Percentiles rank a stretch among this genome's conserved stretches.
These are phyloP conservation scores for Proliferodiscus dingleyae DNA, from an alignment of 2,329 filamentous ascomycete species.

Conservation along the genomic window DNA sequence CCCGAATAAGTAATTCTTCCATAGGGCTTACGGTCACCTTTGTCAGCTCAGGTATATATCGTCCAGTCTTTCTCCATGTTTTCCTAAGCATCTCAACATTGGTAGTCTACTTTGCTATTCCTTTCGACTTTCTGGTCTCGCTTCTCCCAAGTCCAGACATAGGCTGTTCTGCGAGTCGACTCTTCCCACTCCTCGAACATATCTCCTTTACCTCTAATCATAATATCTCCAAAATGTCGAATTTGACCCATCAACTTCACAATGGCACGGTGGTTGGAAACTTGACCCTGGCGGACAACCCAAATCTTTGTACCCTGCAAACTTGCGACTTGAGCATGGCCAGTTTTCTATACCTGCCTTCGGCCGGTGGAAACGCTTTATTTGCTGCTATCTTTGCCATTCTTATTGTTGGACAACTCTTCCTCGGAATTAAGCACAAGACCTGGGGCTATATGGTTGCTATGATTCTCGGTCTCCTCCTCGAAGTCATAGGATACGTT, in stretches of 20 bases:
- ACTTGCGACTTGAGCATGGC: constrained; percentile 47
- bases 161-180: too few relatives aligned
- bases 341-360: constrained; percentile 53
- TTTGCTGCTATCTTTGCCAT: constrained; percentile 47
- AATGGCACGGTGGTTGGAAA: constrained; percentile 18
- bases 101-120: too few relatives aligned
- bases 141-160: too few relatives aligned
- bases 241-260: constrained; percentile 13
- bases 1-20: too few relatives aligned
- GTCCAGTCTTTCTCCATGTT: too few relatives aligned
- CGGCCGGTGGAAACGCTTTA: constrained; percentile 50
- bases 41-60: too few relatives aligned
- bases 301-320: constrained; percentile 24
- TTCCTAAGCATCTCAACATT: too few relatives aligned
- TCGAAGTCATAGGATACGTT: constrained; percentile 49
- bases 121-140: too few relatives aligned
- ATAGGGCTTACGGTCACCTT: too few relatives aligned
- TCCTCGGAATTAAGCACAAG: constrained; percentile 45
- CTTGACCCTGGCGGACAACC: constrained; percentile 19
- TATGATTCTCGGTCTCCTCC: constrained; percentile 43
- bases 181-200: too few relatives aligned
- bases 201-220: too few relatives aligned
- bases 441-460: constrained; percentile 52
- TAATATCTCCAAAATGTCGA: constrained; percentile 16
- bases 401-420: constrained; percentile 38